Conservation (phyloP, 2,329 filamentous ascomycete genomes). For the Apiospora malaysiana region DNA sequence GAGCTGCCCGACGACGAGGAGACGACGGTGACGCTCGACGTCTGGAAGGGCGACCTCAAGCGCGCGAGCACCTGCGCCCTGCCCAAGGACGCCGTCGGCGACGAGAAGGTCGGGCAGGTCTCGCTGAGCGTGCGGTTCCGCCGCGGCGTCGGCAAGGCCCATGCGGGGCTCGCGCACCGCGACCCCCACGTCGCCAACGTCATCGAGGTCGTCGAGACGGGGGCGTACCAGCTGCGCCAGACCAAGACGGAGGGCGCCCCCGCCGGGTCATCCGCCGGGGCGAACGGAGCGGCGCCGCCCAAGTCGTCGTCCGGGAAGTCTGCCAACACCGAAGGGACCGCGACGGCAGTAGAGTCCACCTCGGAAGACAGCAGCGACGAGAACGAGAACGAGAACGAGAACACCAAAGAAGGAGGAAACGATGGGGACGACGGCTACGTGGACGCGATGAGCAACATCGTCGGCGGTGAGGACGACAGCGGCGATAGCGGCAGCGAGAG, state of each 20-base stretch:
- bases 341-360: not conserved
- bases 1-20: constrained; percentile 19
- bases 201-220: constrained; percentile 22
- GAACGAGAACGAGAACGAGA: not conserved
- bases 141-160: not conserved
- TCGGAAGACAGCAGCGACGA: constrained; percentile 12
- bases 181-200: constrained; percentile 20
- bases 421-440: not conserved
- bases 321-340: not conserved
- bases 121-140: constrained; percentile 1
- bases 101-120: constrained; percentile 8
- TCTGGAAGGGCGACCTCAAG: constrained; percentile 22
- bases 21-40: not conserved
- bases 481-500: not conserved
- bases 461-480: not conserved
- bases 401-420: no score
- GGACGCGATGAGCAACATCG: not conserved
- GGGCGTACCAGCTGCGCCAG: constrained; percentile 14
- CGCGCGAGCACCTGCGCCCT: constrained; percentile 20
- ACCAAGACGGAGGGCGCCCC: no score
- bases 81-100: not conserved
- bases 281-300: not conserved
- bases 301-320: not conserved
- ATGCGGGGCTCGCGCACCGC: not conserved
- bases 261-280: not conserved